These are phyloP conservation scores for Gnomoniopsis sp. DNA, from an alignment of 2,329 filamentous ascomycete genomes.

Conservation along the genomic window DNA sequence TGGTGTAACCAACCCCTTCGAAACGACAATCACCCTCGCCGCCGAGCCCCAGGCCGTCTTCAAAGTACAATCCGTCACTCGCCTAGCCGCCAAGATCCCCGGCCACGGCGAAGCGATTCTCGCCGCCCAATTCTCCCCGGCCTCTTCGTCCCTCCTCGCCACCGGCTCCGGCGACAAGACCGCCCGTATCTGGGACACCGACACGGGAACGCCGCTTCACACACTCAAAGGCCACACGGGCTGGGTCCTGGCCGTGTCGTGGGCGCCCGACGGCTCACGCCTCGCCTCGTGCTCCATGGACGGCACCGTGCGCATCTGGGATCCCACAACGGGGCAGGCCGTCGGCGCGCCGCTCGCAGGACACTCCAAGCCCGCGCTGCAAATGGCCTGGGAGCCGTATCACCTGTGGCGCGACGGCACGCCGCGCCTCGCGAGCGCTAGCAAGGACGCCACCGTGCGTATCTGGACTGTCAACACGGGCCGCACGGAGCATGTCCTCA, in stretches of 20 bases:
- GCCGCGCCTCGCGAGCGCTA: slow-evolving; percentile 78
- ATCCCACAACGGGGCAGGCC: slow-evolving; percentile 74
- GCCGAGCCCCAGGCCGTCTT: slow-evolving; percentile 87
- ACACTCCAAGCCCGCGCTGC: slow-evolving; percentile 86
- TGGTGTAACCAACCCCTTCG: slow-evolving; percentile 56
- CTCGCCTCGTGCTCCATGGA: slow-evolving; percentile 93
- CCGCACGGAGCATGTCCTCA: slow-evolving; percentile 75
- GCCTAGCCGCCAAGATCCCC: slow-evolving; percentile 82
- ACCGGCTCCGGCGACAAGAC: slow-evolving; percentile 91
- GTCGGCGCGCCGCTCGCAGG: slow-evolving; percentile 73
- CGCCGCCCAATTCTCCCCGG: slow-evolving; percentile 79
- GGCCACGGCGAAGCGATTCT: slow-evolving; percentile 93
- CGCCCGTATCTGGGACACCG: slow-evolving; percentile 89
- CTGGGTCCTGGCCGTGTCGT: slow-evolving; percentile 86
- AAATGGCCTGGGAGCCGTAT: slow-evolving; percentile 88
- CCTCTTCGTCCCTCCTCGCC: slow-evolving; percentile 71
- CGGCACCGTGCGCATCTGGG: slow-evolving; percentile 86
- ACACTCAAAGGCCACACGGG: slow-evolving; percentile 84
- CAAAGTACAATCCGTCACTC: slow-evolving; percentile 84
- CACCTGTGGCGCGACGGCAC: slow-evolving; percentile 74
- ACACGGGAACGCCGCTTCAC: slow-evolving; percentile 83
- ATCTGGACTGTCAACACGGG: slow-evolving; percentile 82
- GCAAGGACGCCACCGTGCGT: slow-evolving; percentile 83
- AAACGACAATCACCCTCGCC: slow-evolving; percentile 48
- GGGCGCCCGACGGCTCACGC: slow-evolving; percentile 77